Evolutionary conservation across 495 filamentous ascomycete species (phyloP).

Genomic region (Talaromyces thailandensis): DNA sequence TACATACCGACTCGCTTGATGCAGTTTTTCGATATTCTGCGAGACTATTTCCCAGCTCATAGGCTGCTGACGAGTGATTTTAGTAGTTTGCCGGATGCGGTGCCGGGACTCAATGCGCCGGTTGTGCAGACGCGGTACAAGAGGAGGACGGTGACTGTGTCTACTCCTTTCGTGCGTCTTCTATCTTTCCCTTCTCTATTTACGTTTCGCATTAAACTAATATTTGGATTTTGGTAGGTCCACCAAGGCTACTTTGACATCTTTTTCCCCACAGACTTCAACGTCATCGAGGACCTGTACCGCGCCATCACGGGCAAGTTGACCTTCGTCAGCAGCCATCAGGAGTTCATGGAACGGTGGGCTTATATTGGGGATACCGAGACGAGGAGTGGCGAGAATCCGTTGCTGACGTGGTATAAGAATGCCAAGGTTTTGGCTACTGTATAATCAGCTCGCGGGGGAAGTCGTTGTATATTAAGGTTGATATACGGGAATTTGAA

Average conservation of each 20-base stretch:
- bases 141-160: slow-evolving; percentile 76
- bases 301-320: slow-evolving; percentile 84
- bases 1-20: slow-evolving; percentile 92
- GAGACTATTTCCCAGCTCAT: slow-evolving; percentile 79
- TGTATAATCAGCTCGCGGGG: slow-evolving; percentile 34
- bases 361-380: slow-evolving; percentile 83
- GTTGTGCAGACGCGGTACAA: slow-evolving; percentile 93
- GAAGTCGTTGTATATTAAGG: not conserved
- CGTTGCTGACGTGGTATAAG: slow-evolving; percentile 86
- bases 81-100: slow-evolving; percentile 69
- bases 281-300: slow-evolving; percentile 80
- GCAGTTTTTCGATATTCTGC: slow-evolving; percentile 90
- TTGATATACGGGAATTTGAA: not conserved
- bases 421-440: slow-evolving; percentile 86
- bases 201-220: slow-evolving; percentile 9
- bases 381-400: slow-evolving; percentile 87
- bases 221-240: slow-evolving; percentile 42
- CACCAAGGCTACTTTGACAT: slow-evolving; percentile 99
- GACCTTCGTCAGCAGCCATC: slow-evolving; percentile 74
- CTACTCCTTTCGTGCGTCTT: slow-evolving; percentile 74
- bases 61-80: slow-evolving; percentile 88
- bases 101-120: slow-evolving; percentile 77
- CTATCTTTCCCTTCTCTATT: not conserved
- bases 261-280: slow-evolving; percentile 93
- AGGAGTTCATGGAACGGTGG: slow-evolving; percentile 84